Percentiles rank a stretch among this genome's conserved stretches.
phyloP scores from a whole-genome alignment of 352 stramenopile species.

The Phytophthora idaei region DNA sequence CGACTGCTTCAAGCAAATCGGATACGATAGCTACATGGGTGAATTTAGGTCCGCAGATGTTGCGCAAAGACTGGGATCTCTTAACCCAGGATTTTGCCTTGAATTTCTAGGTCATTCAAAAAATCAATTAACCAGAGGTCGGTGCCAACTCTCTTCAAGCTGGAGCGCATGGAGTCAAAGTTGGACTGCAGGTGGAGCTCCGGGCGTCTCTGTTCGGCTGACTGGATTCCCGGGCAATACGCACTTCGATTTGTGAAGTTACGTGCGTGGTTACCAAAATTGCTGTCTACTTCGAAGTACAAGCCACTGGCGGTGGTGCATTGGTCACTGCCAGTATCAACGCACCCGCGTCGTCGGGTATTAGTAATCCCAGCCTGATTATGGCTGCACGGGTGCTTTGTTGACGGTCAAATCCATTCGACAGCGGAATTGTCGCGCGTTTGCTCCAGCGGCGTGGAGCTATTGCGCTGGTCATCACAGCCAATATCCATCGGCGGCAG shows the following conservation, averaged over 20 bases:
- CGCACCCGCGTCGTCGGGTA: slow-evolving; percentile 3
- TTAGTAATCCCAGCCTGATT: not conserved
- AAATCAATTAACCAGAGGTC: slow-evolving; percentile 5
- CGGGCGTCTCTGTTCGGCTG: slow-evolving; percentile 15
- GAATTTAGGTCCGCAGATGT: slow-evolving; percentile 27
- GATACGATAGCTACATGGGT: slow-evolving; percentile 32
- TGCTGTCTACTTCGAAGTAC: not conserved
- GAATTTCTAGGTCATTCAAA: slow-evolving; percentile 14
- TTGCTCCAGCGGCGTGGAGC: not conserved
- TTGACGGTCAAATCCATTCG: slow-evolving; percentile 19
- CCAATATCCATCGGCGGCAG: not conserved
- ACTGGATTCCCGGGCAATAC: slow-evolving; percentile 14
- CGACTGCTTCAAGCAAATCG: slow-evolving; percentile 24
- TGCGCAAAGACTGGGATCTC: slow-evolving; percentile 10
- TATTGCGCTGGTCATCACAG: not conserved
- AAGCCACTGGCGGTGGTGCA: not conserved
- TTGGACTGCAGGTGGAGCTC: slow-evolving; percentile 3
- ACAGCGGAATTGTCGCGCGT: slow-evolving; percentile 6
- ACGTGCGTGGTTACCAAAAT: slow-evolving; percentile 12
- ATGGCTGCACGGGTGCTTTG: slow-evolving; percentile 6
- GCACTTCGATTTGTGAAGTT: slow-evolving; percentile 13
- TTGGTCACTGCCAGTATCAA: slow-evolving; percentile 8
- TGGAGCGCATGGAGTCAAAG: not conserved
- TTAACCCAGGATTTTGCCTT: slow-evolving; percentile 17
- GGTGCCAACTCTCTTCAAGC: slow-evolving; percentile 10